These are phyloP conservation scores for Diplogelasinospora grovesii DNA, from an alignment of 495 filamentous ascomycete species.

Conservation along the genomic window DNA sequence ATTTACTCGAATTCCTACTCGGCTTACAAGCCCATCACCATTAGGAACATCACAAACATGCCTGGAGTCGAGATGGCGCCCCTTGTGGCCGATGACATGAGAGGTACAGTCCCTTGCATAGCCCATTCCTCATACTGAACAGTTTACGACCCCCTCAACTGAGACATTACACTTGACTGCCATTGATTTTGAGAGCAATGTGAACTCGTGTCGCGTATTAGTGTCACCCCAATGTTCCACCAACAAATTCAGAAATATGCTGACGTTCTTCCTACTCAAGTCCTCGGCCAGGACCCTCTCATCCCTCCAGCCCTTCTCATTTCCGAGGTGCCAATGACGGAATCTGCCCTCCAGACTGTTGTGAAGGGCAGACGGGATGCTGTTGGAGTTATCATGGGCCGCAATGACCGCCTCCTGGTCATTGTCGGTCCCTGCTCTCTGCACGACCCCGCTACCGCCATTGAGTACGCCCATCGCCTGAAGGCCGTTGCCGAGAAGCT, in stretches of 20 bases:
- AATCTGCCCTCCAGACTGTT: constrained; percentile 59
- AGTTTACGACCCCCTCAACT: too few species aligned
- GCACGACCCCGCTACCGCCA: constrained; percentile 81
- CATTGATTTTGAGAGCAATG: too few species aligned
- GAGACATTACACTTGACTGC: too few species aligned
- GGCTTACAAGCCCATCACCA: background rate
- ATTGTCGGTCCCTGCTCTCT: constrained; percentile 95
- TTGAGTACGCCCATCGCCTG: constrained; percentile 77
- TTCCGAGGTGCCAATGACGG: constrained; percentile 76
- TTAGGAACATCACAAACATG: constrained; percentile 24
- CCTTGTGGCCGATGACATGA: constrained; percentile 42
- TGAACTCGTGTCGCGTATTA: too few species aligned
- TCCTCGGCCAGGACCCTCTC: constrained; percentile 90
- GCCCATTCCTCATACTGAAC: background rate
- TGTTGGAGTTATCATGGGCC: constrained; percentile 70
- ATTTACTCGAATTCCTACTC: background rate
- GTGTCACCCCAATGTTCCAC: too few species aligned
- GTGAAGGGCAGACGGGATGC: constrained; percentile 77
- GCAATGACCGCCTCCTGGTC: constrained; percentile 82
- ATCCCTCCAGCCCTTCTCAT: constrained; percentile 85
- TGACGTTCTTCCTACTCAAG: constrained; percentile 40
- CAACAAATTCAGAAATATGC: constrained; percentile 18
- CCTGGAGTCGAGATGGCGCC: constrained; percentile 40
- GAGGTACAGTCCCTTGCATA: constrained; percentile 28
- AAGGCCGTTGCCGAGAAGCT: constrained; percentile 69